Evolutionary conservation across 192 early-diverging fungal species (phyloP), one percentile per base, ranked within the genome.

Genomic region (Physocladia obscura): DNA sequence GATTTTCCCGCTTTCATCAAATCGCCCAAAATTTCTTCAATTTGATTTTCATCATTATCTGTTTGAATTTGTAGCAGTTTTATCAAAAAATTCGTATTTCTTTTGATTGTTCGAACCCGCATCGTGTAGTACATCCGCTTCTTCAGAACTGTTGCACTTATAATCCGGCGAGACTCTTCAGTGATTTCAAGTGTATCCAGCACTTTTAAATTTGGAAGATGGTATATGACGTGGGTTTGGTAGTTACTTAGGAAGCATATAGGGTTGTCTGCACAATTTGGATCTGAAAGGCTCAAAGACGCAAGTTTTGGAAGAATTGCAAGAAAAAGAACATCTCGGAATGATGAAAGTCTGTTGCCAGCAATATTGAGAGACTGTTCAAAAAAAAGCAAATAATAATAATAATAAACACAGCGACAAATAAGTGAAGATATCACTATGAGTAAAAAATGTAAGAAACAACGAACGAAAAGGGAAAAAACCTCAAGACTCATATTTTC

Each of bases 121-220:
- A 87, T 87, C 50, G 82, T 87, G 71, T 87, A 87, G 62, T 87
- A 87, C 86, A 87, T 87, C 30, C 81, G 60, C 68, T 87, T 87
- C 56, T 87, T 87, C 29, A 87, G 60, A 26, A 87, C 78, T 1
- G 86, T 87, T 1, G 86, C 82, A 27, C 57, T 76, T 24, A 87
- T 84, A 31, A 81, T 79, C 44, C 76, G 77, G 37, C 86, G 34
- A 15, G 77, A 80, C 60, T 87, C 86, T 11, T 82, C 82, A 2
- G 81, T 84, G 6, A 87, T 76, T 26, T 87, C 84, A 35, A 87
- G 61, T 15, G 84, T 84, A 57, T 87, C 86, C 34, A 87, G 70
- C 27, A 52, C 58, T 17, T 55, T 48, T 5, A 87, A 58, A 29
- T 78, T 71, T 29, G 84, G 81, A 34, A 87, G 67, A 54, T 87